Evolutionary conservation across 2,329 filamentous ascomycete species (phyloP), one percentile per base, ranked within the genome.

Genomic region (Cladorrhinum sp.): DNA sequence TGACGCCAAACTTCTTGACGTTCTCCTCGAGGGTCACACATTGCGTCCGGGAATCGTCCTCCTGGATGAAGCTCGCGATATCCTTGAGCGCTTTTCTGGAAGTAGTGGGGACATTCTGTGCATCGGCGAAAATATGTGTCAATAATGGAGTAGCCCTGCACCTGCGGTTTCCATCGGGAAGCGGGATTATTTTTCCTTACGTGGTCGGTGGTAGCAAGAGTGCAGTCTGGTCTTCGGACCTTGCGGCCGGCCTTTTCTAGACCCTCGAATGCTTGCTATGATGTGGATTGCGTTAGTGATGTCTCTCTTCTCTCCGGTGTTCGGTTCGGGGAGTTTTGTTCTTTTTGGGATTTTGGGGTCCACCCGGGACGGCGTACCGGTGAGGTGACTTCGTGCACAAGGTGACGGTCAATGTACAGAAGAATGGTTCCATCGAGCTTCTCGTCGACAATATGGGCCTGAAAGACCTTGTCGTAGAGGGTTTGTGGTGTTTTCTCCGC

Each of bases 311-410:
- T 46, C 42, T 46, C 42, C n/a, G 23, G 18, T 46, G n/a, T 46
- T 46, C n/a, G 23, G 10, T 33, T 49, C 46, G 16, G 24, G 20
- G 18, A 36, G 16, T 24, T 39, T 14, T n/a, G 28, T 28, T 10
- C 18, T 28, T 14, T n/a, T 30, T 28, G 10, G 20, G 12, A 60
- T 28, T 30, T 60, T 57, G 18, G 42, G 42, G 12, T 46, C 42
- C 42, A 46, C 42, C n/a, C 14, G 39, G 54, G 54, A 57, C 57
- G 64, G 76, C 88, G 73, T 84, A 92, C 90, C 65, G 95, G 95
- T 70, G 94, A 97, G 70, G 95, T 99, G 74, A 99, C 95, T 82
- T 99, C 95, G 75, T 99, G 95, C 64, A 98, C 93, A 65, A 99
- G 84, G 82, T 99, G 95, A 76, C 95, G 81, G 92, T 92, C 92